phyloP scores from a whole-genome alignment of 2,329 filamentous ascomycete species.

The Cercospora citrullina region DNA sequence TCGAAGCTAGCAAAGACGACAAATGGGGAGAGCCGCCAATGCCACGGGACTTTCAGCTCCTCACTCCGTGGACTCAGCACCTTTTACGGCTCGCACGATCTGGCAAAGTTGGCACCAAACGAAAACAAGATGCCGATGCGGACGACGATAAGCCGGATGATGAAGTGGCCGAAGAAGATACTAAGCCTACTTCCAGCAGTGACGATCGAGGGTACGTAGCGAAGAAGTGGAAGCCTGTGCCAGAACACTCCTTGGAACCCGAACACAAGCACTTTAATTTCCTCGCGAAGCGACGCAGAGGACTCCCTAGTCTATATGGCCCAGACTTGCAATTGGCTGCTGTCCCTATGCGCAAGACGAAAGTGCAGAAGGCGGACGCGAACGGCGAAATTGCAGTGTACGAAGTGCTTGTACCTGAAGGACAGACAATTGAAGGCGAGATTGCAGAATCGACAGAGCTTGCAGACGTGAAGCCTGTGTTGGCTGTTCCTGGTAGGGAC shows the following conservation, averaged over 20 bases:
- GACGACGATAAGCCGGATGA: conserved; percentile 60
- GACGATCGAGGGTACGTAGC: conserved; percentile 53
- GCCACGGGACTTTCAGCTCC: conserved; percentile 79
- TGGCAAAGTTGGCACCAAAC: conserved; percentile 62
- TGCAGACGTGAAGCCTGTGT: conserved; percentile 46
- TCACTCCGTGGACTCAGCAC: conserved; percentile 78
- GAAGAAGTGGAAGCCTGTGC: conserved; percentile 59
- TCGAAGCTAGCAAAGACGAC: conserved; percentile 50
- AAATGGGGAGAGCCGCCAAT: conserved; percentile 80
- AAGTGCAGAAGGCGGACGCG: conserved; percentile 70
- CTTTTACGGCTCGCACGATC: conserved; percentile 76
- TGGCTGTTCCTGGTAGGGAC: conserved; percentile 53
- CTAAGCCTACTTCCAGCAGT: conserved; percentile 31
- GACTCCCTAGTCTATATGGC: conserved; percentile 56
- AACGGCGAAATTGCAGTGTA: conserved; percentile 79
- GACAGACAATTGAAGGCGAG: conserved; percentile 78
- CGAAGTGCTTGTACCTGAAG: conserved; percentile 77
- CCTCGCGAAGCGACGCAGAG: conserved; percentile 62
- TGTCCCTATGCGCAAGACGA: conserved; percentile 69
- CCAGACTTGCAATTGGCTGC: conserved; percentile 32
- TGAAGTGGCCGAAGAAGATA: conserved; percentile 42
- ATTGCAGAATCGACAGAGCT: conserved; percentile 61
- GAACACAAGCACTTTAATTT: conserved; percentile 57
- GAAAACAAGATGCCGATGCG: conserved; percentile 55
- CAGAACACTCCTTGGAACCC: conserved; percentile 57